Base-by-base conservation (phyloP, 2,329 filamentous ascomycete genomes). In the Colletotrichum musae region DNA sequence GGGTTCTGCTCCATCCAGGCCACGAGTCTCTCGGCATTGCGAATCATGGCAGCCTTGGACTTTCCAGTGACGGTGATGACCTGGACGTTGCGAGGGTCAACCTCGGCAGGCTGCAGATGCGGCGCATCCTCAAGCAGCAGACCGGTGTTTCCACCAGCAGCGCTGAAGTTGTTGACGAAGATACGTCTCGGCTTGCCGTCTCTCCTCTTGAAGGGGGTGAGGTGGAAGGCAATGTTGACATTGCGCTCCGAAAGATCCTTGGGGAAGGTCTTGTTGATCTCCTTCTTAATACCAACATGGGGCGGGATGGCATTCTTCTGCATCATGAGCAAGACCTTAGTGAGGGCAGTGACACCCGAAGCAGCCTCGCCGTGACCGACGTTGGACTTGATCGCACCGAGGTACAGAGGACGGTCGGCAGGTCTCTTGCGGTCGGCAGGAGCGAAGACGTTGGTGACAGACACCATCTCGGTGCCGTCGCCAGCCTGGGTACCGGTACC, bases 401-500 rank as follows among this genome's bases (percentile, higher is more conserved):
- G 80, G 72, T 87, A 87, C 2, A 93, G 80, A 0, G 89, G 87
- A n/a, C 85, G 79, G 58, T 87, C 80, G 0, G 77, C 77, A 2
- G 84, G 78, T 28, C 84, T 80, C 72, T 86, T 83, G 18, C 82
- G 80, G 28, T 83, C 76, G 1, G 81, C 80, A 5, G 86, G 85
- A 0, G 85, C 85, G 71, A 85, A 88, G 6, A 85, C 81, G 57
- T 84, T 80, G 3, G 90, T 89, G 57, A 97, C 92, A 0, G 92
- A 94, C 1, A 89, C 85, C 91, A 95, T 95, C 78, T 97, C 94
- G 4, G 90, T 92, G 7, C 90, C 91, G 75, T 97, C 94, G 70
- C 93, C 94, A 39, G 92, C 93, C 78, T 96, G 93, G 0, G 93
- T 97, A 39, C 94, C 94, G 3, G 94, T 97, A 15, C 93, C 94